phyloP scores from a whole-genome alignment of 805 yeast species.

The Isabelozyma gotoi region DNA sequence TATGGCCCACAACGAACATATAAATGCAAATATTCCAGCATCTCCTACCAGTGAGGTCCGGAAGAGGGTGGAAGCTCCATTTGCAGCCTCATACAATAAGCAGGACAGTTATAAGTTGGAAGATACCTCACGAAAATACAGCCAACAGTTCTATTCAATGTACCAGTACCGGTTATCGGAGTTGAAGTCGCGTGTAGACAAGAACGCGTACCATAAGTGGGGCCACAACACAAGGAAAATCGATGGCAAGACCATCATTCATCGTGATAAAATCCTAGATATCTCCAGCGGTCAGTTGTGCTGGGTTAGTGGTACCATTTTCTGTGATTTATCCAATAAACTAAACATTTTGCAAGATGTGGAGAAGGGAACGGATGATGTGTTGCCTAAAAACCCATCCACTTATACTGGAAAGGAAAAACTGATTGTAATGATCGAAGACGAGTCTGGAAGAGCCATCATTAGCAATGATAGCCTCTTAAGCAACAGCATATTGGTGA shows the following conservation, averaged over 20 bases:
- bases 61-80: neutral
- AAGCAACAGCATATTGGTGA: conserved; percentile 61
- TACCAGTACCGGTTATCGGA: conserved; percentile 38
- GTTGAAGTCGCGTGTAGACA: conserved; percentile 32
- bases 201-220: conserved; percentile 49
- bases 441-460: conserved; percentile 85
- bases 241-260: conserved; percentile 31
- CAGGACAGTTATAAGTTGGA: conserved; percentile 19
- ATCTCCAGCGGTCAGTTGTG: conserved; percentile 59
- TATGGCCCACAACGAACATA: neutral
- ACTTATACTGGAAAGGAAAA: conserved; percentile 19
- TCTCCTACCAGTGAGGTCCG: neutral
- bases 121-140: conserved; percentile 27
- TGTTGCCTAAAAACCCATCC: conserved; percentile 39
- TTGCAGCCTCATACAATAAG: conserved; percentile 5
- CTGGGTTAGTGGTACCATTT: conserved; percentile 87
- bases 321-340: conserved; percentile 79
- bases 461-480: conserved; percentile 63
- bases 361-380: conserved; percentile 54
- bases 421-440: conserved; percentile 73
- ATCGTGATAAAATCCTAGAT: conserved; percentile 52
- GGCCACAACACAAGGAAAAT: conserved; percentile 39
- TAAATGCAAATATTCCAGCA: conserved; percentile 1
- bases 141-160: conserved; percentile 42
- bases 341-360: conserved; percentile 85